Conservation (phyloP, 176 grass and related monocot genomes). For the Coix lacrymajobi region DNA sequence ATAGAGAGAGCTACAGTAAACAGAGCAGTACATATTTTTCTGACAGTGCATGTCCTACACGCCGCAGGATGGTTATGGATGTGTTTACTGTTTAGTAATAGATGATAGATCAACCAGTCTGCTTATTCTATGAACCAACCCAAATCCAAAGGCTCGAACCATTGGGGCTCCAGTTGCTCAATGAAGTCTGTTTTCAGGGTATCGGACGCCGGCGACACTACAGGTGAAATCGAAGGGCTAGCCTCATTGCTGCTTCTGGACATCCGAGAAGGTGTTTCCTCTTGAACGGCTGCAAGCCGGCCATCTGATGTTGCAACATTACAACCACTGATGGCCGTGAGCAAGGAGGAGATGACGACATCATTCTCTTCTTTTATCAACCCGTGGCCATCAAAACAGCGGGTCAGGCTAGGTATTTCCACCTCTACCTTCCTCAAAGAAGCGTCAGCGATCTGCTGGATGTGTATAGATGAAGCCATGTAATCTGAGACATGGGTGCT, state of each 20-base stretch:
- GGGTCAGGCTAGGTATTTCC: slow-evolving; percentile 13
- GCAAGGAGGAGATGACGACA: slow-evolving; percentile 37
- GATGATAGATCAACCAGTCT: slow-evolving; percentile 9
- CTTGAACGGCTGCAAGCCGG: neutral
- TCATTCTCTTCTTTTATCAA: slow-evolving; percentile 33
- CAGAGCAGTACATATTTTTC: neutral
- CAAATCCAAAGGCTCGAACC: slow-evolving; percentile 43
- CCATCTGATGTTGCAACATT: neutral
- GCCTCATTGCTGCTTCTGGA: neutral
- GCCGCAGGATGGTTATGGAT: neutral
- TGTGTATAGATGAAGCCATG: slow-evolving; percentile 29
- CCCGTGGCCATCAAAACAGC: neutral
- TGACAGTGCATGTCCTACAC: neutral
- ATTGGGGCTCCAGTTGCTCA: slow-evolving; percentile 20
- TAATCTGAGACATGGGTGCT: neutral
- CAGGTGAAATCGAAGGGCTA: slow-evolving; percentile 12
- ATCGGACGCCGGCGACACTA: neutral
- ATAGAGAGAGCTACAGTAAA: neutral
- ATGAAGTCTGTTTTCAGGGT: slow-evolving; percentile 23
- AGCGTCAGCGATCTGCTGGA: slow-evolving; percentile 39
- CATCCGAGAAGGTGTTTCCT: neutral
- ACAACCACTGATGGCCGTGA: slow-evolving; percentile 7
- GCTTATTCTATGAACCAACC: slow-evolving; percentile 29
- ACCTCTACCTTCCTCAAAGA: slow-evolving; percentile 23
- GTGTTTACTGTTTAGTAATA: neutral